These are phyloP conservation scores for Lactarius tabidus DNA, from an alignment of 768 basidiomycete species.

Conservation along the genomic window DNA sequence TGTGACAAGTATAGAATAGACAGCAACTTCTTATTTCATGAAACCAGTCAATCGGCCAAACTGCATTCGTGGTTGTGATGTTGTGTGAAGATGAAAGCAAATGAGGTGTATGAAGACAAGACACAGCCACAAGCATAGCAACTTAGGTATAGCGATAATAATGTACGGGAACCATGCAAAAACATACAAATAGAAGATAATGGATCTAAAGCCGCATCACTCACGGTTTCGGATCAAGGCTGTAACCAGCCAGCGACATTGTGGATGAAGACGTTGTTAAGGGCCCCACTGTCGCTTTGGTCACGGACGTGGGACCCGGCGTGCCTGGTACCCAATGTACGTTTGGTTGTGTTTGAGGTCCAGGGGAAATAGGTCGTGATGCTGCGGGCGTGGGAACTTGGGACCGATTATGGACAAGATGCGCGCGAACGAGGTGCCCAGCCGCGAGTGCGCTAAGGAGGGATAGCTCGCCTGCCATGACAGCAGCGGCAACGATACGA, in stretches of 20 bases:
- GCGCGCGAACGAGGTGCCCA: constrained; percentile 90
- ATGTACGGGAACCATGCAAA: constrained; percentile 3
- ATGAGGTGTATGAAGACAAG: constrained; percentile 8
- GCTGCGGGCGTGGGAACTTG: constrained; percentile 68
- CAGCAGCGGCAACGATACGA: constrained; percentile 82
- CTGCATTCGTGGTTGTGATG: constrained; percentile 8
- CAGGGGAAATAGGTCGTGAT: constrained; percentile 60
- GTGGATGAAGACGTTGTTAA: constrained; percentile 22
- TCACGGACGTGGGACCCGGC: constrained; percentile 14
- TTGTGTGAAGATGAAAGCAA: constrained; percentile 10
- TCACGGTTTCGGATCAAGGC: constrained; percentile 23
- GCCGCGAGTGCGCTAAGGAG: constrained; percentile 90
- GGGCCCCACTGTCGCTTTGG: constrained; percentile 19
- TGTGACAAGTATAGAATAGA: not conserved
- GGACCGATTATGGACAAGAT: constrained; percentile 88
- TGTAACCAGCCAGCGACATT: constrained; percentile 24
- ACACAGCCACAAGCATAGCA: not conserved
- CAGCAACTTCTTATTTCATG: not conserved
- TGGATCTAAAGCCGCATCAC: not conserved
- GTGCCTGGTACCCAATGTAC: constrained; percentile 24
- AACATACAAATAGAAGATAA: not conserved
- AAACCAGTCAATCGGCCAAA: no score
- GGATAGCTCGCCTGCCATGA: constrained; percentile 97
- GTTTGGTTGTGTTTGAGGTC: constrained; percentile 30
- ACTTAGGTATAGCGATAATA: constrained; percentile 21